These are phyloP conservation scores for Halenospora varia DNA, from an alignment of 495 filamentous ascomycete genomes.

Conservation along the genomic window DNA sequence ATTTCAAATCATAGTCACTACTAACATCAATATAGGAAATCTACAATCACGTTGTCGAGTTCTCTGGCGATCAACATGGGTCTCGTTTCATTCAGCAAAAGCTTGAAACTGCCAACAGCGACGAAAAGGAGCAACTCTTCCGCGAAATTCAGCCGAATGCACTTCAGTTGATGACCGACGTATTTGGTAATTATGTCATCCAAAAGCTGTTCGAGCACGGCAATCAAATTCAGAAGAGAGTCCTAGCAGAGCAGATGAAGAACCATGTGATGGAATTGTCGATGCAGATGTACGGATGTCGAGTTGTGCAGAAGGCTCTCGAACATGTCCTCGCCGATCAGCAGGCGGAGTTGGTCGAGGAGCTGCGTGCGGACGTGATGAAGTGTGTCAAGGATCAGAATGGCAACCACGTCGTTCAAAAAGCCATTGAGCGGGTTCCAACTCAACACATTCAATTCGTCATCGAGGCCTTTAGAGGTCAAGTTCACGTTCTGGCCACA, in stretches of 20 bases:
- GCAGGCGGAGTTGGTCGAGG: constrained; percentile 78
- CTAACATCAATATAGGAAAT: constrained; percentile 58
- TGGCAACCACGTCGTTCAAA: constrained; percentile 96
- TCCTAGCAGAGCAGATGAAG: constrained; percentile 81
- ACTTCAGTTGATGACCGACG: constrained; percentile 88
- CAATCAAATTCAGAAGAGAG: constrained; percentile 87
- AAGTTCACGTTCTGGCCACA: constrained; percentile 71
- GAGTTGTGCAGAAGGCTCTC: constrained; percentile 94
- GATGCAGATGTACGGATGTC: constrained; percentile 88
- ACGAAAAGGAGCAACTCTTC: constrained; percentile 95
- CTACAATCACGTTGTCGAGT: constrained; percentile 85
- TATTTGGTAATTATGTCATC: constrained; percentile 98
- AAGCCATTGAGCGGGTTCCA: constrained; percentile 84
- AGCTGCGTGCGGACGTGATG: constrained; percentile 75
- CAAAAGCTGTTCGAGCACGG: constrained; percentile 98
- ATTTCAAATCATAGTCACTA: constrained; percentile 1
- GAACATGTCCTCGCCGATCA: constrained; percentile 90
- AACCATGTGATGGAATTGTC: constrained; percentile 76
- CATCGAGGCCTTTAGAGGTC: constrained; percentile 76
- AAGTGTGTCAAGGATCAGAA: constrained; percentile 85
- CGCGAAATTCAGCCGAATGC: constrained; percentile 78
- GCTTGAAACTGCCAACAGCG: constrained; percentile 89
- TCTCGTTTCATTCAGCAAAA: constrained; percentile 96
- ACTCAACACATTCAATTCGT: constrained; percentile 82
- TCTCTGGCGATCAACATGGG: constrained; percentile 92